Conservation (phyloP, 306 rosid genomes). For the Prunus armeniaca region DNA sequence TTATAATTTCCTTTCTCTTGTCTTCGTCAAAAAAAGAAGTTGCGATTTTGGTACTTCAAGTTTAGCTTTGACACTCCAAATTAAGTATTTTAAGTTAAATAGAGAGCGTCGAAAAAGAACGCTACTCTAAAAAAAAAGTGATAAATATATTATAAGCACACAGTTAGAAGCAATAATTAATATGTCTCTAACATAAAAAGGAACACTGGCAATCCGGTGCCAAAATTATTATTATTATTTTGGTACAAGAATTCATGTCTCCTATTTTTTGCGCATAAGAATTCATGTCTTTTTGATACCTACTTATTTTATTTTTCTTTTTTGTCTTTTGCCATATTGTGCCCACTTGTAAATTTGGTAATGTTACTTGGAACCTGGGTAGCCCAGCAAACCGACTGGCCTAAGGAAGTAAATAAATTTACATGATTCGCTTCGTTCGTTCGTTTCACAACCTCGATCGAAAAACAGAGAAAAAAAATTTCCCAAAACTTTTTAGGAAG, state of each 20-base stretch:
- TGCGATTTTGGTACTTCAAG: too few relatives aligned
- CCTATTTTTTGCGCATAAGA: not conserved
- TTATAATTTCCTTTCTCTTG: not conserved
- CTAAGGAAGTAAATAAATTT: not conserved
- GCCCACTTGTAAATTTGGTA: not conserved
- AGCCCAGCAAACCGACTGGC: constrained; percentile 19
- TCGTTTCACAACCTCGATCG: not conserved
- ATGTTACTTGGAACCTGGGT: constrained; percentile 12
- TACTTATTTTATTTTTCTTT: not conserved
- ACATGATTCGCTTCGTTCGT: not conserved
- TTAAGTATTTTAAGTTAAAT: too few relatives aligned
- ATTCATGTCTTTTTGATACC: not conserved
- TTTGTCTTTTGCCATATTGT: not conserved
- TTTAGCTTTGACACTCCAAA: too few relatives aligned
- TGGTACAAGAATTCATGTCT: not conserved
- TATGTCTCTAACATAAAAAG: not conserved
- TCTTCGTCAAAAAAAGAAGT: not conserved
- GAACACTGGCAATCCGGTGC: not conserved
- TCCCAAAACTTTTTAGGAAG: not conserved
- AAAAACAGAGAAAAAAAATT: not conserved
- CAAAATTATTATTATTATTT: not conserved
- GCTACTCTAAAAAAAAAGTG: not conserved
- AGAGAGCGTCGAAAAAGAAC: too few relatives aligned
- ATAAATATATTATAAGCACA: not conserved
- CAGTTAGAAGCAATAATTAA: not conserved